phyloP scores from a whole-genome alignment of 345 rosid species.

The Mallotus nudiflorus region DNA sequence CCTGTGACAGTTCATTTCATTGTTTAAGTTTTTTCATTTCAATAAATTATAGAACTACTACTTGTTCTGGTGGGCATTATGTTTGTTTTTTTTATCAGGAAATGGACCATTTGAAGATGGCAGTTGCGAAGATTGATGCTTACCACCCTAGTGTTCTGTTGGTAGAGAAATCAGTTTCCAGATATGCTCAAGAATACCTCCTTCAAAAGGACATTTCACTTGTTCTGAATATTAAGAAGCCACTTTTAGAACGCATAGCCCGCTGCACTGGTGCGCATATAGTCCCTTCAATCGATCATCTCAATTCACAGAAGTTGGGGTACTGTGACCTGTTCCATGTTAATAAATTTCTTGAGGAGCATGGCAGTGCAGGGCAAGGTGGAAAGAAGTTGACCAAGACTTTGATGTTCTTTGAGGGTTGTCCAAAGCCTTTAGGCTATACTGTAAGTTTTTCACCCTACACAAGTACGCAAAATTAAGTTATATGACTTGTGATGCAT shows the following conservation, averaged over 20 bases:
- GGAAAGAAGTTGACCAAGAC: constrained; percentile 83
- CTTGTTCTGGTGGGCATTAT: not conserved
- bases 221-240: constrained; percentile 83
- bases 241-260: constrained; percentile 82
- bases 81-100: constrained; percentile 44
- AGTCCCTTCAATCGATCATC: constrained; percentile 83
- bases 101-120: constrained; percentile 95
- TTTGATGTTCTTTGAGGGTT: constrained; percentile 87
- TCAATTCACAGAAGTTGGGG: constrained; percentile 78
- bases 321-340: constrained; percentile 83
- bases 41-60: not conserved
- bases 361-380: constrained; percentile 72
- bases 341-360: constrained; percentile 71
- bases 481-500: not conserved
- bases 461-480: not conserved
- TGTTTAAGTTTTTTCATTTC: not conserved
- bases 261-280: constrained; percentile 95
- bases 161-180: constrained; percentile 95
- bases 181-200: constrained; percentile 89
- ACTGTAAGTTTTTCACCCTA: constrained; percentile 58
- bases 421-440: constrained; percentile 92
- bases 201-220: constrained; percentile 83
- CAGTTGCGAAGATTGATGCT: constrained; percentile 88
- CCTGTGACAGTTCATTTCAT: not conserved
- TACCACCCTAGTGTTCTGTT: constrained; percentile 81